A percentile compares a stretch with the other conserved stretches of the same genome.
Evolutionary conservation across 73 alveolate genomes (phyloP).

Genomic region (Blepharisma stoltei): DNA sequence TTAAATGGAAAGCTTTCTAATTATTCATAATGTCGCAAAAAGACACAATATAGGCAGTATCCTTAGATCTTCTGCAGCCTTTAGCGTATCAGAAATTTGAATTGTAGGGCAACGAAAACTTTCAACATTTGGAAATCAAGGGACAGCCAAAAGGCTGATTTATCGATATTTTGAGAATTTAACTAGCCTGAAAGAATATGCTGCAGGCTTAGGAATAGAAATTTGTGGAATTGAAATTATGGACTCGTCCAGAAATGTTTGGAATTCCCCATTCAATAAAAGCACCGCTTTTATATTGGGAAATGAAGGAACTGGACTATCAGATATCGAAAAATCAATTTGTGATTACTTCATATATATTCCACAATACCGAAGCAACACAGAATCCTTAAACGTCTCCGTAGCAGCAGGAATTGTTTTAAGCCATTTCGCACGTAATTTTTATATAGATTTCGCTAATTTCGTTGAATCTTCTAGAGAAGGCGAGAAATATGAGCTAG

Average conservation of each 20-base stretch:
- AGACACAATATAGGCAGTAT: slow-evolving; percentile 54
- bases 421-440: slow-evolving; percentile 44
- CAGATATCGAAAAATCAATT: slow-evolving; percentile 49
- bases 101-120: slow-evolving; percentile 49
- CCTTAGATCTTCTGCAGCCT: slow-evolving; percentile 58
- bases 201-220: slow-evolving; percentile 44
- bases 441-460: slow-evolving; percentile 5
- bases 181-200: slow-evolving; percentile 50
- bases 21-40: slow-evolving; percentile 39
- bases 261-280: slow-evolving; percentile 68
- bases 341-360: slow-evolving; percentile 62
- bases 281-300: slow-evolving; percentile 67
- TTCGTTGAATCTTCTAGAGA: neutral
- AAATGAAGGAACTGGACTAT: slow-evolving; percentile 66
- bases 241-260: slow-evolving; percentile 71
- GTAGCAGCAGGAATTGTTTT: slow-evolving; percentile 63
- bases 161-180: slow-evolving; percentile 54
- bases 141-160: slow-evolving; percentile 39
- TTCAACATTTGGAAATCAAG: slow-evolving; percentile 53
- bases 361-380: slow-evolving; percentile 55
- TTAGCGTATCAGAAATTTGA: slow-evolving; percentile 41
- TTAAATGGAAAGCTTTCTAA: slow-evolving; percentile 7
- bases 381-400: slow-evolving; percentile 57
- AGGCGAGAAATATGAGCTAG: neutral
- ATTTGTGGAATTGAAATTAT: slow-evolving; percentile 84